Base-by-base conservation (phyloP, 306 rosid species). In the Medicago ruthenica region DNA sequence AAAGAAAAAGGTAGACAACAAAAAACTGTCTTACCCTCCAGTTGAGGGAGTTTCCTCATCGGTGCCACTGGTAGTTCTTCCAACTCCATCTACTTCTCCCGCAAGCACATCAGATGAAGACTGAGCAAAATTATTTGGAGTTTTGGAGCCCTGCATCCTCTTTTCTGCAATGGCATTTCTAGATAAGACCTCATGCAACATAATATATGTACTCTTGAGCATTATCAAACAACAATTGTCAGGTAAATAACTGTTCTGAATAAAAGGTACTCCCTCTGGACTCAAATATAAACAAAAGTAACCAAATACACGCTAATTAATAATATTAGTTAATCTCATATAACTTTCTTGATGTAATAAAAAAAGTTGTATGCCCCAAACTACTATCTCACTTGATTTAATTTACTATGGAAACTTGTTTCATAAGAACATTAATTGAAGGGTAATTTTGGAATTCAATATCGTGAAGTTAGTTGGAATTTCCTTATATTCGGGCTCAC, bases 131-230 rank as follows among this genome's bases (percentile, higher is more conserved):
- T 78, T 65, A 72, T 74, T 76, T 74, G 74, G 68, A 68, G 80
- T 80, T 66, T 86, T 84, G 57, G 82, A 70, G 74, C 72, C 95
- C 88, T 90, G 93, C 67, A 85, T 84, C 87, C 81, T 84, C 87
- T 85, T 87, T 88, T 92, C 97, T 95, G 97, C 97, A 95, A 89
- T 71, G 88, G 84, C 86, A 83, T 78, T 76, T 75, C 81, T 77
- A 85, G 58, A 83, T 87, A 87, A 92, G 92, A 83, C 78, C 76
- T 76, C 68, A n/a, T 53, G 86, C 76, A 80, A 74, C 70, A 83
- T 27, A 78, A 66, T 39, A 79, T 76, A 20, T 73, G 63, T 11
- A 74, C 51, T 44, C 71, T 70, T 61, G 72, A 65, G 55, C 72
- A 81, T 55, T 63, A 76, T 60, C 53, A 48, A n/a, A 80, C 58